These are phyloP conservation scores for Neonectria faginata DNA, from an alignment of 2,329 filamentous ascomycete species.

Conservation along the genomic window DNA sequence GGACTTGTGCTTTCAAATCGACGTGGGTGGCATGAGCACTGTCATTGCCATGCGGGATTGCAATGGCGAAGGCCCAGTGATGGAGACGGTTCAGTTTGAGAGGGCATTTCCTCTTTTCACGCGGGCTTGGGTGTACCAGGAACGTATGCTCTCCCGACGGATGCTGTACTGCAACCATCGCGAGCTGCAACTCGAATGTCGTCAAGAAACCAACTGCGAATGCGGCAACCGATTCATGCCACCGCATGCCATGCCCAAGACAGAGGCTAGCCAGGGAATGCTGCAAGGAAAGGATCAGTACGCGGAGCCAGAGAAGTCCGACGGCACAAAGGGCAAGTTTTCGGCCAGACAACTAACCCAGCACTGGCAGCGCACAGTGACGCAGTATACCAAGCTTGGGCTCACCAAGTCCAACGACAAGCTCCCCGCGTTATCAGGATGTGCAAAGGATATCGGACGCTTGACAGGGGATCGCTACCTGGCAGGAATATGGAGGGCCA, in stretches of 20 bases:
- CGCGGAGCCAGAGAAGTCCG: conserved; percentile 1
- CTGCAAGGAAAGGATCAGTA: conserved; percentile 9
- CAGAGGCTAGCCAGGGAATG: background rate
- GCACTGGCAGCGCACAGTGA: conserved; percentile 12
- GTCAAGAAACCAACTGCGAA: conserved; percentile 24
- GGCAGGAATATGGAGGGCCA: conserved; percentile 12
- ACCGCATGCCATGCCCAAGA: conserved; percentile 3
- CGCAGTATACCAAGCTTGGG: conserved; percentile 12
- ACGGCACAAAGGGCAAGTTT: background rate
- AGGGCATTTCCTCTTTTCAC: conserved; percentile 7
- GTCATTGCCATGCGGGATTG: background rate
- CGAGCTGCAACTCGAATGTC: conserved; percentile 37
- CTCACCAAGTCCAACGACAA: conserved; percentile 10
- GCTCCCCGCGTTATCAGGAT: conserved; percentile 18
- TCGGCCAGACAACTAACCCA: background rate
- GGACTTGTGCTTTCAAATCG: conserved; percentile 3
- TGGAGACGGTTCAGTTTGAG: background rate
- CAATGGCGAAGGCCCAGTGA: background rate
- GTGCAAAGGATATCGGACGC: conserved; percentile 8
- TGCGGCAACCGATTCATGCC: conserved; percentile 20
- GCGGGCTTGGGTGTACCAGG: conserved; percentile 41
- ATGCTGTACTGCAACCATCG: conserved; percentile 34
- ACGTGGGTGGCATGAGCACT: background rate
- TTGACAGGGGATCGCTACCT: conserved; percentile 8
- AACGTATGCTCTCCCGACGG: conserved; percentile 35